phyloP scores from a whole-genome alignment of 2,329 filamentous ascomycete genomes.

The Amphichorda felina region DNA sequence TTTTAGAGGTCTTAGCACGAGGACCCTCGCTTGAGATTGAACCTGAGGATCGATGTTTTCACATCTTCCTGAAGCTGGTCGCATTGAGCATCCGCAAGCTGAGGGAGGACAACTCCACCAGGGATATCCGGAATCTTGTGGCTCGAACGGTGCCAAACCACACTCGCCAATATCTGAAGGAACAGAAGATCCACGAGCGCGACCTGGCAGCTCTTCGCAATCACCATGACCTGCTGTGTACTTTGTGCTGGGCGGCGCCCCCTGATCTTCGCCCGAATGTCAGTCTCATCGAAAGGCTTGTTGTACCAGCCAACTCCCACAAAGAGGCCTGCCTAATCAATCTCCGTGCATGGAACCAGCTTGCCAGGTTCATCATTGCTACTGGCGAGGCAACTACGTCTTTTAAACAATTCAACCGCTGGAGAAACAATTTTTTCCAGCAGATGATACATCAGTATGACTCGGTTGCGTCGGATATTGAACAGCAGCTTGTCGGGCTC shows the following conservation, averaged over 20 bases:
- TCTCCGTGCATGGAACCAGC: conserved; percentile 49
- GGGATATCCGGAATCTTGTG: conserved; percentile 49
- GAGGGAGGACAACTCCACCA: conserved; percentile 30
- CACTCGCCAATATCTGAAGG: conserved; percentile 50
- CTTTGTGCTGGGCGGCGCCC: conserved; percentile 53
- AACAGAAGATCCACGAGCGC: conserved; percentile 44
- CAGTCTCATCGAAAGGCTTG: conserved; percentile 45
- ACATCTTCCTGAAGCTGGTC: conserved; percentile 54
- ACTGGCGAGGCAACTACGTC: conserved; percentile 31
- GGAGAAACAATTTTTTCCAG: conserved; percentile 47
- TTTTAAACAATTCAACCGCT: conserved; percentile 30
- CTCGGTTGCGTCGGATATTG: conserved; percentile 41
- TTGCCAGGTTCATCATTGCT: conserved; percentile 45
- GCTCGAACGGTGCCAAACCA: conserved; percentile 54
- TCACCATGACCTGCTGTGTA: conserved; percentile 56
- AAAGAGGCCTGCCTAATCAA: conserved; percentile 56
- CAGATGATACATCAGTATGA: conserved; percentile 46
- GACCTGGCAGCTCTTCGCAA: conserved; percentile 55
- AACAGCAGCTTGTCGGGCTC: conserved; percentile 40
- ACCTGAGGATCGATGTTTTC: conserved; percentile 50
- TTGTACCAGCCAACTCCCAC: conserved; percentile 47
- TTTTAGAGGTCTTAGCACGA: conserved; percentile 42
- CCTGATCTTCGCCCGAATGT: conserved; percentile 38
- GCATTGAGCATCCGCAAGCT: conserved; percentile 44
- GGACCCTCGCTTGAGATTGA: conserved; percentile 36